Conservation (phyloP, 345 rosid genomes). For the Angophora floribunda region DNA sequence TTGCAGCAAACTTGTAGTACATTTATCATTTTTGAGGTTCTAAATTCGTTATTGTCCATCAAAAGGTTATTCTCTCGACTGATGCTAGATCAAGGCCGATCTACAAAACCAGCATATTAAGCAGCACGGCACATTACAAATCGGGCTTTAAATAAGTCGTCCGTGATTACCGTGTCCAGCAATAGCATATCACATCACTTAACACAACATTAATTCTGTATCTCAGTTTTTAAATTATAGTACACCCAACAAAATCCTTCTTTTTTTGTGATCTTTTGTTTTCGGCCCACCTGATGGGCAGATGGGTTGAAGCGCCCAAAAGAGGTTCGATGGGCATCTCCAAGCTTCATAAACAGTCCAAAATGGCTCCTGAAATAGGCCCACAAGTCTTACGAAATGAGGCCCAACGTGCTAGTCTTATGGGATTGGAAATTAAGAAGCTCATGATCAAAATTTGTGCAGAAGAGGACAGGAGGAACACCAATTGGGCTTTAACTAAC, state of each 20-base stretch:
- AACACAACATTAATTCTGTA: neutral
- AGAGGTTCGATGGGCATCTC: neutral
- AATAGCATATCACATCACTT: neutral
- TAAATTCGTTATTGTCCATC: neutral
- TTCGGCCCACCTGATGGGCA: neutral
- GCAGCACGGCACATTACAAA: rapidly evolving
- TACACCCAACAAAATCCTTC: neutral
- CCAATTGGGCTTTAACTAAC: too few species aligned
- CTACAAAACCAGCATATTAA: neutral
- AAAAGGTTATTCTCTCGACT: neutral
- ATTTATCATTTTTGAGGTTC: neutral
- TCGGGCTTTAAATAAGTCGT: rapidly evolving
- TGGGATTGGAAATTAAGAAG: neutral
- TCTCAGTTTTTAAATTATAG: neutral
- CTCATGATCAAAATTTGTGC: neutral
- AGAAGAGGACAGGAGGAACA: too few species aligned
- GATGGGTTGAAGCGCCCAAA: neutral
- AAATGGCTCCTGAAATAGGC: neutral
- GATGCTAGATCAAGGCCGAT: neutral
- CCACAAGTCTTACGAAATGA: neutral
- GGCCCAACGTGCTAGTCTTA: neutral
- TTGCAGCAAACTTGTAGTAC: neutral
- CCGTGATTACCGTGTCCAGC: neutral
- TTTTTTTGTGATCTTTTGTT: neutral
- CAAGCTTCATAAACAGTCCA: neutral